A percentile compares a stretch with the other conserved stretches of the same genome.
phyloP scores from a whole-genome alignment of 2,329 filamentous ascomycete species.

The Parasarocladium wereldwijsianum region DNA sequence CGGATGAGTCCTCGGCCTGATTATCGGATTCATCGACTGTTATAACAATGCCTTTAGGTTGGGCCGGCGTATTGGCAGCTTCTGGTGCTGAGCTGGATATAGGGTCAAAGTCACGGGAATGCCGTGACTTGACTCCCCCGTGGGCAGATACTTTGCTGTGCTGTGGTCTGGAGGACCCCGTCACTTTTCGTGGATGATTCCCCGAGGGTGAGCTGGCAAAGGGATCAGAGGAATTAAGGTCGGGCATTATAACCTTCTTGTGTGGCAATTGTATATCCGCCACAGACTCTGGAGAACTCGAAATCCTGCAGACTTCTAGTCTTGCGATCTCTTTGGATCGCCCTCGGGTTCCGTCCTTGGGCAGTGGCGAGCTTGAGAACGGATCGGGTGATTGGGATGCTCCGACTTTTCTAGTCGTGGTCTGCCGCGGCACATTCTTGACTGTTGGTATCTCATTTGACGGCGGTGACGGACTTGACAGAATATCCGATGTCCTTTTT shows the following conservation, averaged over 20 bases:
- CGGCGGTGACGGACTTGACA: no score
- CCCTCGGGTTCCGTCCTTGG: not conserved
- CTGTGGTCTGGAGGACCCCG: not conserved
- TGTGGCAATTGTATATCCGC: not conserved
- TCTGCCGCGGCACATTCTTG: no score
- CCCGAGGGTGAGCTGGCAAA: constrained; percentile 8
- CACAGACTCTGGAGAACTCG: no score
- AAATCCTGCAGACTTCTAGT: not conserved
- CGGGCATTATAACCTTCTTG: no score
- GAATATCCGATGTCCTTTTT: no score
- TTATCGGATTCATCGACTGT: constrained; percentile 15
- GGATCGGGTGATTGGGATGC: constrained; percentile 2
- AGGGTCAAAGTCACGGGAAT: constrained; percentile 14
- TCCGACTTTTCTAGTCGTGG: no score
- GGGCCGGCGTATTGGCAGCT: constrained; percentile 14
- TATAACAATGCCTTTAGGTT: constrained; percentile 10
- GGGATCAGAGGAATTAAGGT: constrained; percentile 8
- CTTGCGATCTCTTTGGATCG: not conserved
- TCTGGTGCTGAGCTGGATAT: constrained; percentile 40
- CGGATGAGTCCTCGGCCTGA: constrained; percentile 13
- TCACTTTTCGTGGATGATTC: no score
- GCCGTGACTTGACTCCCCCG: no score
- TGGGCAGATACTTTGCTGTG: no score
- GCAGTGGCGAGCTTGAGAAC: constrained; percentile 5
- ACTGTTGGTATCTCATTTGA: no score